Evolutionary conservation across 2,329 filamentous ascomycete species (phyloP), one percentile per base, ranked within the genome.

Genomic region (Penicillium verrucosum): DNA sequence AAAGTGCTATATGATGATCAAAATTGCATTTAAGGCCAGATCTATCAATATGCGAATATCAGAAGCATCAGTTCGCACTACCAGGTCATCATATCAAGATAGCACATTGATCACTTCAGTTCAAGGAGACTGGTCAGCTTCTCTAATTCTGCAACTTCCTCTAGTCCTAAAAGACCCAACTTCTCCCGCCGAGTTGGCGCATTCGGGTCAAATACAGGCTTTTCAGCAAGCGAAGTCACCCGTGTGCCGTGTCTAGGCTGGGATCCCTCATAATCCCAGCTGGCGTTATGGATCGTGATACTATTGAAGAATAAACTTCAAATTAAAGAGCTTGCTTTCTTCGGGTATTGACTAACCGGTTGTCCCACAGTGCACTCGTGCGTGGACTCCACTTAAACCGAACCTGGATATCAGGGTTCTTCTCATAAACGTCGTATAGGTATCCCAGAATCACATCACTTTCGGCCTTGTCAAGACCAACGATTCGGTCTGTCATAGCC

Each of bases 221-320:
- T 86, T 75, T 91, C 89, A 0, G 86, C 88, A 50, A 91, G 72
- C 8, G 85, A 78, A 0, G 87, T 90, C 4, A 91, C 87, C 29
- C 89, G 78, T 0, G 87, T 90, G 2, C 88, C 88, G 68, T 91
- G 88, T 38, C 88, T 78, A 0, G 87, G 85, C 67, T 89, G 78
- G 21, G 76, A 79, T 1, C 85, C 85, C 34, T 83, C 86, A 65
- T 90, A 90, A 62, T 90, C 87, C 86, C 86, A 90, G 64, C 83
- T 86, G 0, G 87, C 87, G 60, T 89, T 89, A 63, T 90, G 87
- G 37, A 89, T 89, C 0, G 88, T 89, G 57, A 89, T 87, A 38
- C 85, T 84, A 48, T 27, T 16, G 32, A 23, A 23, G n/a, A 14
- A 23, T 57, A 12, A 50, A 41, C n/a, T 23, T 41, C 11, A 43